Conservation (phyloP, 164 flowering plant species). For the Tetrastigma voinierianum region DNA sequence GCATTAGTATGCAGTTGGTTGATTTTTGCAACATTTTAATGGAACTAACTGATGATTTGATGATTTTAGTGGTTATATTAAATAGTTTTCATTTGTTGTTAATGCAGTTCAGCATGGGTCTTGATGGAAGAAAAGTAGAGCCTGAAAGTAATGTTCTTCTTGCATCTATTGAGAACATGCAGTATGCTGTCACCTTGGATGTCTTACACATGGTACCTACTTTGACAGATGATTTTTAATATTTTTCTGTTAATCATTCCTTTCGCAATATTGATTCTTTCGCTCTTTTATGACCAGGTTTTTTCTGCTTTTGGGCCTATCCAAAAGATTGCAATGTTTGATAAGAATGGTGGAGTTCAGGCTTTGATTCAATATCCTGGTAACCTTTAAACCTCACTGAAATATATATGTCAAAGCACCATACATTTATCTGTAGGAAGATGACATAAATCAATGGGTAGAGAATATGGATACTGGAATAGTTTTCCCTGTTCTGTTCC, state of each 20-base stretch:
- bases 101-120: constrained; percentile 55
- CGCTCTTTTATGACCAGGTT: constrained; percentile 42
- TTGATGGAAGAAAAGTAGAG: constrained; percentile 79
- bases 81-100: not conserved
- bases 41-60: not conserved
- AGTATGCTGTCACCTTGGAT: constrained; percentile 90
- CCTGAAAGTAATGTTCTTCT: constrained; percentile 96
- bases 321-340: constrained; percentile 96
- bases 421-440: too few relatives aligned
- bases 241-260: not conserved
- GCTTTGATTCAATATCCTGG: constrained; percentile 94
- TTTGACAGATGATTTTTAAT: not conserved
- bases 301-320: constrained; percentile 91
- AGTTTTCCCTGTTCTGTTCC: too few relatives aligned
- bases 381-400: constrained; percentile 13
- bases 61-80: not conserved
- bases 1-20: too few relatives aligned
- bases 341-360: constrained; percentile 92
- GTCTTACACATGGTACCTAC: constrained; percentile 73
- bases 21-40: not conserved
- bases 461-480: too few relatives aligned
- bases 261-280: not conserved
- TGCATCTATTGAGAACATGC: constrained; percentile 97
- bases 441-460: too few relatives aligned
- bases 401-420: not conserved